Conservation (phyloP, 164 flowering plant genomes). For the Echeveria elegans region DNA sequence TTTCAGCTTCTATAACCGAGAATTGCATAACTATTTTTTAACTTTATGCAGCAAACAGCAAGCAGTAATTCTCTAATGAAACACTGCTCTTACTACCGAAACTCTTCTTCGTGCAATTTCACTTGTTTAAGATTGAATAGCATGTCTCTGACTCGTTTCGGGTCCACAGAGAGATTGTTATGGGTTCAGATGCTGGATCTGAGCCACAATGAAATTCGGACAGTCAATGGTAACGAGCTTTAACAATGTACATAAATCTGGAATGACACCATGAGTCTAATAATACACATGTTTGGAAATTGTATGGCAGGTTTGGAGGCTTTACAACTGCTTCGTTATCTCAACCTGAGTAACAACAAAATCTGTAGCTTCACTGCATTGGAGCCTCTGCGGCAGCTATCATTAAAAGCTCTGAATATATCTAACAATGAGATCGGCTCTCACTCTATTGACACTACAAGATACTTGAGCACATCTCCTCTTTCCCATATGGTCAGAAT, state of each 20-base stretch:
- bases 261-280: background rate
- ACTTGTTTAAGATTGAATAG: slow-evolving; percentile 50
- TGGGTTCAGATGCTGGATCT: slow-evolving; percentile 94
- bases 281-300: background rate
- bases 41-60: slow-evolving; percentile 46
- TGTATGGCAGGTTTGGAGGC: slow-evolving; percentile 66
- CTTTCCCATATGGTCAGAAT: slow-evolving; percentile 37
- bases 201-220: slow-evolving; percentile 68
- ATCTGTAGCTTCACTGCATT: slow-evolving; percentile 62
- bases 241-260: background rate
- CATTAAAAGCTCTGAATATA: slow-evolving; percentile 52
- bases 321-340: slow-evolving; percentile 62
- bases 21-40: background rate
- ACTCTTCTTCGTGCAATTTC: slow-evolving; percentile 11
- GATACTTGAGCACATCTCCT: slow-evolving; percentile 70
- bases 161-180: slow-evolving; percentile 49
- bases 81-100: slow-evolving; percentile 35
- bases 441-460: slow-evolving; percentile 64
- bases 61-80: slow-evolving; percentile 37
- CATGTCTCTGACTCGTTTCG: slow-evolving; percentile 62
- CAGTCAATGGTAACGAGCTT: slow-evolving; percentile 59
- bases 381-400: slow-evolving; percentile 53
- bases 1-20: background rate
- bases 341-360: slow-evolving; percentile 66
- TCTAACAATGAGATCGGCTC: slow-evolving; percentile 76